Conservation (phyloP, 2,329 filamentous ascomycete genomes). For the Graphium sp. region DNA sequence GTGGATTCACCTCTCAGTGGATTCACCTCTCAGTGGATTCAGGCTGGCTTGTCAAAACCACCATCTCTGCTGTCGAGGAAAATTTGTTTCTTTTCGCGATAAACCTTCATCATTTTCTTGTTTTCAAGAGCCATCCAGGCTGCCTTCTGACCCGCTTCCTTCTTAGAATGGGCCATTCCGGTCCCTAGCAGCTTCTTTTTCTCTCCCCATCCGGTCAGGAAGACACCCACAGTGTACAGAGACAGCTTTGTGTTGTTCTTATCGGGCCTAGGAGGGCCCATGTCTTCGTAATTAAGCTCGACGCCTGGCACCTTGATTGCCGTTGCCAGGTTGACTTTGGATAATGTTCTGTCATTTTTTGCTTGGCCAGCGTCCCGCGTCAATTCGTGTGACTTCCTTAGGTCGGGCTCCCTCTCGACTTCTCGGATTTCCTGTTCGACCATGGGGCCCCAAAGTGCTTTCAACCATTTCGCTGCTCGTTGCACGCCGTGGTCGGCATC, state of each 20-base stretch:
- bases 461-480: slow-evolving; percentile 54
- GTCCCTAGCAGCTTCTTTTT: slow-evolving; percentile 41
- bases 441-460: slow-evolving; percentile 53
- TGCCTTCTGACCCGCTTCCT: slow-evolving; percentile 51
- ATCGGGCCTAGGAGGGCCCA: slow-evolving; percentile 25
- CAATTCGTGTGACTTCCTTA: slow-evolving; percentile 7
- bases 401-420: slow-evolving; percentile 16
- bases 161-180: slow-evolving; percentile 49
- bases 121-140: slow-evolving; percentile 47
- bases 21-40: too few species aligned
- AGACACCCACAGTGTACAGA: slow-evolving; percentile 46
- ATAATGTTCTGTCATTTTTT: slow-evolving; percentile 5
- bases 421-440: slow-evolving; percentile 35
- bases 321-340: slow-evolving; percentile 35
- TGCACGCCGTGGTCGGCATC: slow-evolving; percentile 44
- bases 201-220: slow-evolving; percentile 53
- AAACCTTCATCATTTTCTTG: slow-evolving; percentile 41
- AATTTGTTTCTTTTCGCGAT: slow-evolving; percentile 28
- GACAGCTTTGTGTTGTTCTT: slow-evolving; percentile 36
- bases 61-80: too few species aligned
- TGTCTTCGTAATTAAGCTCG: slow-evolving; percentile 43
- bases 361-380: slow-evolving; percentile 4
- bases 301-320: slow-evolving; percentile 39
- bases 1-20: too few species aligned
- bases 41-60: too few species aligned